Conservation (phyloP, 2,329 filamentous ascomycete genomes). For the Cladosporium oxysporum region DNA sequence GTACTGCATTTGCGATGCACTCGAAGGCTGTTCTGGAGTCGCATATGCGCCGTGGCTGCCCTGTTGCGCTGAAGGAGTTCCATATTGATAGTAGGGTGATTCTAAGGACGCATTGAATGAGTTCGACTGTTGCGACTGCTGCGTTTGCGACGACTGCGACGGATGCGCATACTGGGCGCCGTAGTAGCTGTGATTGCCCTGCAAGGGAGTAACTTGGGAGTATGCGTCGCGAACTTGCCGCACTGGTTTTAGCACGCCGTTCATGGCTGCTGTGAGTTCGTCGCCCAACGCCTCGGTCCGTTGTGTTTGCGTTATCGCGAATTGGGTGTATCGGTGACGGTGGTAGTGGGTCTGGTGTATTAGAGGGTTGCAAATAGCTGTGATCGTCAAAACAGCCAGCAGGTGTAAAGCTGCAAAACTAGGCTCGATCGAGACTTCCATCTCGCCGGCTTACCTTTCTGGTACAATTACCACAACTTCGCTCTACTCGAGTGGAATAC, state of each 20-base stretch:
- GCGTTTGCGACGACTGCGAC: not conserved
- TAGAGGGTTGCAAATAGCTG: not conserved
- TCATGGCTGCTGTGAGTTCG: not conserved
- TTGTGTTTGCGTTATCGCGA: not conserved
- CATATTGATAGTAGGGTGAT: conserved; percentile 4
- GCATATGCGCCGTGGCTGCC: not conserved
- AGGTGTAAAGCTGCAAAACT: not conserved
- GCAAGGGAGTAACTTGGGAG: not conserved
- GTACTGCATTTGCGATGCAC: conserved; percentile 4
- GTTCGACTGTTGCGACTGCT: conserved; percentile 1
- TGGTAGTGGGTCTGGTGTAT: not conserved
- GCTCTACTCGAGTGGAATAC: not conserved
- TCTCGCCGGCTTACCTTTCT: not conserved
- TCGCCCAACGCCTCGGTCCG: not conserved
- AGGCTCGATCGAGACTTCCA: not conserved
- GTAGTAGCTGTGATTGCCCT: not conserved
- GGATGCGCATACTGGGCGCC: not conserved
- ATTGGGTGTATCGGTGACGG: not conserved
- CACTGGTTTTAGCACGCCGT: conserved; percentile 8
- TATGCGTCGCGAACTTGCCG: not conserved
- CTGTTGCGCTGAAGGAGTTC: not conserved
- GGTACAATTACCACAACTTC: not conserved
- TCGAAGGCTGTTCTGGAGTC: not conserved
- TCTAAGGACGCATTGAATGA: not conserved
- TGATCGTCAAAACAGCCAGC: not conserved